phyloP scores from a whole-genome alignment of 495 filamentous ascomycete genomes.

The Lophiotrema nucula region DNA sequence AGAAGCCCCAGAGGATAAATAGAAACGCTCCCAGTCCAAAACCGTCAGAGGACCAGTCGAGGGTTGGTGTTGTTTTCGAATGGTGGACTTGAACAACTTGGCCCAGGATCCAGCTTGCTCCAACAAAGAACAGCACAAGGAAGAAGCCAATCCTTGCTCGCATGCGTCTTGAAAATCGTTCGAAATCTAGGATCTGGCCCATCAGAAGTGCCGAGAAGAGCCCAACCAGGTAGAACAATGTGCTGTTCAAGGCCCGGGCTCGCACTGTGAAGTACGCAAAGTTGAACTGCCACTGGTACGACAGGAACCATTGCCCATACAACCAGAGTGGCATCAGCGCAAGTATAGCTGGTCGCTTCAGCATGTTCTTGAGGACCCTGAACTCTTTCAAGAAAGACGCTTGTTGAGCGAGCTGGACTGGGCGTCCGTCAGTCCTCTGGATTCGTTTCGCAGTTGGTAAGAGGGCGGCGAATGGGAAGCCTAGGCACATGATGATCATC shows the following conservation, averaged over 20 bases:
- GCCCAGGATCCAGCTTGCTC: neutral
- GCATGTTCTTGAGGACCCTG: neutral
- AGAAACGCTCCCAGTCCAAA: slow-evolving; percentile 2
- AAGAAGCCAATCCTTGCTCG: neutral
- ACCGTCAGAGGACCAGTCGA: neutral
- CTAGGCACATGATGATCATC: neutral
- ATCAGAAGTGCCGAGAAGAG: neutral
- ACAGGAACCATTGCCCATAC: slow-evolving; percentile 1
- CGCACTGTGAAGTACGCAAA: slow-evolving; percentile 3
- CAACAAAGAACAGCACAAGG: neutral
- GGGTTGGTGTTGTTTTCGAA: neutral
- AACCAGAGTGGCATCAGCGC: neutral
- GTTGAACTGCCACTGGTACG: slow-evolving; percentile 4
- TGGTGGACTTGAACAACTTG: neutral
- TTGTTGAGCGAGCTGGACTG: neutral
- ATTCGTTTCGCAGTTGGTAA: neutral
- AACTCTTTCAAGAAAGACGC: neutral
- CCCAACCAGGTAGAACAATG: neutral
- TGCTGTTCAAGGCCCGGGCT: neutral
- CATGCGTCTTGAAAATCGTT: neutral
- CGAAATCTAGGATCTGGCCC: neutral
- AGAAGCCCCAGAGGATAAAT: slow-evolving; percentile 1
- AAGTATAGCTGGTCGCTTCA: neutral
- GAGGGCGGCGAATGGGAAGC: neutral
- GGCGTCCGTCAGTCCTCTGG: neutral